These are phyloP conservation scores for Salvia rosmarinus DNA, from an alignment of 257 asterid genomes.

Conservation along the genomic window DNA sequence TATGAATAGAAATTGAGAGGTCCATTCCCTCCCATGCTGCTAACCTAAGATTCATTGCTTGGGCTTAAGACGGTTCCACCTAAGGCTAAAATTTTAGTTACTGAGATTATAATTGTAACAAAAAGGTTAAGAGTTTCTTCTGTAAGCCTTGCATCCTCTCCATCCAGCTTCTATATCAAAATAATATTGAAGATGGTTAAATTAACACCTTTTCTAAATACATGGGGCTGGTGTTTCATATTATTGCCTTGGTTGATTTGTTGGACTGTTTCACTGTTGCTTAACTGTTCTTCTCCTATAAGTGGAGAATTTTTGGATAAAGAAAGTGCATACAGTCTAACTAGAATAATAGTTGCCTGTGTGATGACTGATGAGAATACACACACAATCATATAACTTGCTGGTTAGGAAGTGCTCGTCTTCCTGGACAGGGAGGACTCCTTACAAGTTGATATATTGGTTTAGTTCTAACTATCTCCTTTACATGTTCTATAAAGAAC, in stretches of 20 bases:
- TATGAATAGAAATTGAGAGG: neutral
- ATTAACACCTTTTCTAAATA: neutral
- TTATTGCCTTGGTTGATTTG: neutral
- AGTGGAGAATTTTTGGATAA: neutral
- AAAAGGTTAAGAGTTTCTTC: neutral
- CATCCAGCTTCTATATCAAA: neutral
- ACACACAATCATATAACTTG: neutral
- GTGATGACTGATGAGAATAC: neutral
- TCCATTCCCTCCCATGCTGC: neutral
- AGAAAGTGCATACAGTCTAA: neutral
- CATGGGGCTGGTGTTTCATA: neutral
- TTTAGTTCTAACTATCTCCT: neutral
- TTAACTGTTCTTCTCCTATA: neutral
- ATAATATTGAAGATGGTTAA: neutral
- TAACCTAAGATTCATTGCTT: neutral
- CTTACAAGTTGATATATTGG: neutral
- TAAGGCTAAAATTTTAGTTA: neutral
- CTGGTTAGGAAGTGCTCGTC: neutral
- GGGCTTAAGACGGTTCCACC: neutral
- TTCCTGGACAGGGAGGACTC: neutral
- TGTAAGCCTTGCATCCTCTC: conserved; percentile 9
- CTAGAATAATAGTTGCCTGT: conserved; percentile 7
- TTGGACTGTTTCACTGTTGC: too few relatives aligned
- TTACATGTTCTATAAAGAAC: neutral
- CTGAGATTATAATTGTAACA: neutral